Conservation (phyloP, 2,329 filamentous ascomycete genomes). For the Fusarium nodosum region DNA sequence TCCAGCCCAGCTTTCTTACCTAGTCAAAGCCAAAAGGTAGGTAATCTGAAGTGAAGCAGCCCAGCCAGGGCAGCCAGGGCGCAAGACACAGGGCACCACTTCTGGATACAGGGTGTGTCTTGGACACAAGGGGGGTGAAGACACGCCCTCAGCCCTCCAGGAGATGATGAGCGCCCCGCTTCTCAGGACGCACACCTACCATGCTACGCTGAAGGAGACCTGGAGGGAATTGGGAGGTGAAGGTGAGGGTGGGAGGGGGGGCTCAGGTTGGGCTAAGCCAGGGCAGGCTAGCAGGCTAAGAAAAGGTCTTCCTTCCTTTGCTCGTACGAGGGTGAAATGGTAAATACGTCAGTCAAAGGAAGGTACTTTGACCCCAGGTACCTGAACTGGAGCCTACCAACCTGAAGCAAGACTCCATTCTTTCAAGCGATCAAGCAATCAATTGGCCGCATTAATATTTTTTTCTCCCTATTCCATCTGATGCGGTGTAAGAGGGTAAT, state of each 20-base stretch:
- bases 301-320: conserved; percentile 13
- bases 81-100: conserved; percentile 49
- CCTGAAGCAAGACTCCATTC: conserved; percentile 39
- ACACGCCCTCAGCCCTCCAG: conserved; percentile 35
- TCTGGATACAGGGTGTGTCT: conserved; percentile 37
- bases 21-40: conserved; percentile 44
- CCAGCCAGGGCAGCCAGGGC: conserved; percentile 48
- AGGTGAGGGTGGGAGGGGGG: conserved; percentile 41
- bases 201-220: conserved; percentile 29
- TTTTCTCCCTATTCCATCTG: conserved; percentile 24
- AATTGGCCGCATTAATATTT: conserved; percentile 12
- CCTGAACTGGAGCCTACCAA: conserved; percentile 15
- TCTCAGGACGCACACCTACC: conserved; percentile 11
- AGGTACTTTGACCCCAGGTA: conserved; percentile 47
- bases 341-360: conserved; percentile 47
- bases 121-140: conserved; percentile 18
- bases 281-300: not conserved
- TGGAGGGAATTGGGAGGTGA: conserved; percentile 38
- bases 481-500: conserved; percentile 42
- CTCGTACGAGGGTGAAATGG: conserved; percentile 41
- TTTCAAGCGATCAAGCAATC: conserved; percentile 10
- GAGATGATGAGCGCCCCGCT: conserved; percentile 39
- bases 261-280: conserved; percentile 2
- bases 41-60: conserved; percentile 54
- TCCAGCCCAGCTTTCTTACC: conserved; percentile 41